Conservation (phyloP, 2,329 filamentous ascomycete species). For the Sclerotinia subarctica region DNA sequence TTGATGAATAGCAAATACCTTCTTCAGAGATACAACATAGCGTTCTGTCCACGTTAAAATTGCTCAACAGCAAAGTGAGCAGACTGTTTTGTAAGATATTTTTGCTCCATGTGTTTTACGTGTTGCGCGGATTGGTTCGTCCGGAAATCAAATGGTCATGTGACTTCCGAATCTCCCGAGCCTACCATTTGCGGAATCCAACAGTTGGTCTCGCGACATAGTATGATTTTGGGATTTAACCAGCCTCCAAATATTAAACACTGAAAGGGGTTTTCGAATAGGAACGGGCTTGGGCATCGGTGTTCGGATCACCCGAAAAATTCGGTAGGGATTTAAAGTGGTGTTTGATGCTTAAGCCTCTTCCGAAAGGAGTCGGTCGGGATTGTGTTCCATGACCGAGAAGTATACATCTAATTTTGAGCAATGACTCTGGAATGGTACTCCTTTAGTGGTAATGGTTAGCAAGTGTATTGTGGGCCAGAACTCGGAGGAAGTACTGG, state of each 20-base stretch:
- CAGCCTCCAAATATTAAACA: neutral
- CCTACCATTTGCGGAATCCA: neutral
- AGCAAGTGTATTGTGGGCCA: too few species aligned
- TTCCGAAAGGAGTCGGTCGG: neutral
- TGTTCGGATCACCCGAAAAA: neutral
- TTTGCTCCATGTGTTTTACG: neutral
- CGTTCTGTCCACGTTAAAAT: too few species aligned
- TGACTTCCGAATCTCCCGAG: neutral
- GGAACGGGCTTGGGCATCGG: neutral
- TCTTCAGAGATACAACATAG: too few species aligned
- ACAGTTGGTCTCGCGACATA: neutral
- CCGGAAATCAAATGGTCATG: neutral
- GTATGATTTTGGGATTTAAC: neutral
- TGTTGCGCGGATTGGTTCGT: neutral
- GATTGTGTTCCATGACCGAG: neutral
- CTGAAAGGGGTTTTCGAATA: too few species aligned
- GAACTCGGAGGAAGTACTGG: too few species aligned
- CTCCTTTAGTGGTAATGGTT: too few species aligned
- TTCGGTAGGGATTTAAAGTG: neutral
- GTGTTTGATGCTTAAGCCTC: neutral
- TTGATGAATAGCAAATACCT: neutral
- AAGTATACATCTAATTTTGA: neutral
- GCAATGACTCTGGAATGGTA: too few species aligned
- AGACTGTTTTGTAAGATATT: neutral
- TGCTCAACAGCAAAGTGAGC: too few species aligned